Percentiles rank a stretch among this genome's conserved stretches.
phyloP scores from a whole-genome alignment of 2,329 filamentous ascomycete genomes.

The Aaosphaeria arxii region DNA sequence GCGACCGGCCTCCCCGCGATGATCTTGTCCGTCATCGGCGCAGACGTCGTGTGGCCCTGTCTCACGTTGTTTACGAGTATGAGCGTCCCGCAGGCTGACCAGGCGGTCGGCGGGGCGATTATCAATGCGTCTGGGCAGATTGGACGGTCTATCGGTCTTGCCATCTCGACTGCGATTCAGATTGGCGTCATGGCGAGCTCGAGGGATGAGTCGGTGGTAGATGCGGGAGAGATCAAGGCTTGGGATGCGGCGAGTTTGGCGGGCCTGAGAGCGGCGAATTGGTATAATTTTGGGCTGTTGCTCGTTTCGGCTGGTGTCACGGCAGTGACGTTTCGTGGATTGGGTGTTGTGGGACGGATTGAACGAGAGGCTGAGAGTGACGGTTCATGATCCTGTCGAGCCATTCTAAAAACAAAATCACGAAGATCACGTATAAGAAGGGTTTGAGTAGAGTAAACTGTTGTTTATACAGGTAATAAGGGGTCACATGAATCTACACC shows the following conservation, averaged over 20 bases:
- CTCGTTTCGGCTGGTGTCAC: conserved; percentile 20
- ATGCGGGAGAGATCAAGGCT: conserved; percentile 6
- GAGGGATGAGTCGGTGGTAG: conserved; percentile 30
- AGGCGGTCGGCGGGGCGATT: conserved; percentile 63
- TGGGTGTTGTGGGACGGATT: conserved; percentile 4
- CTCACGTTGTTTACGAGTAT: conserved; percentile 57
- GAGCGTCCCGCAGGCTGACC: conserved; percentile 59
- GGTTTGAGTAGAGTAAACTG: too few species aligned
- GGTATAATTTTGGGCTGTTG: conserved; percentile 26
- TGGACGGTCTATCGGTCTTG: conserved; percentile 60
- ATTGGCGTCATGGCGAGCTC: conserved; percentile 56
- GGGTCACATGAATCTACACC: too few species aligned
- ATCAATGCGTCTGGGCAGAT: conserved; percentile 64
- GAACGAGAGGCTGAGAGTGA: background rate
- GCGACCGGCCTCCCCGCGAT: conserved; percentile 63
- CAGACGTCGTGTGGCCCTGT: conserved; percentile 62
- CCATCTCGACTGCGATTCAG: conserved; percentile 61
- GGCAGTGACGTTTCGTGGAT: conserved; percentile 8
- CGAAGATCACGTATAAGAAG: too few species aligned
- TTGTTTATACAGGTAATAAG: too few species aligned
- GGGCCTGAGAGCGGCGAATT: conserved; percentile 24
- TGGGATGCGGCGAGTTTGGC: conserved; percentile 16
- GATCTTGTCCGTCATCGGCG: conserved; percentile 60
- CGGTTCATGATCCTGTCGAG: too few species aligned
- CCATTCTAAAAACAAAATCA: too few species aligned